A percentile compares a stretch with the other conserved stretches of the same genome.
These are phyloP conservation scores for Solanum chiquidenum DNA, from an alignment of 257 asterid genomes.

Conservation along the genomic window DNA sequence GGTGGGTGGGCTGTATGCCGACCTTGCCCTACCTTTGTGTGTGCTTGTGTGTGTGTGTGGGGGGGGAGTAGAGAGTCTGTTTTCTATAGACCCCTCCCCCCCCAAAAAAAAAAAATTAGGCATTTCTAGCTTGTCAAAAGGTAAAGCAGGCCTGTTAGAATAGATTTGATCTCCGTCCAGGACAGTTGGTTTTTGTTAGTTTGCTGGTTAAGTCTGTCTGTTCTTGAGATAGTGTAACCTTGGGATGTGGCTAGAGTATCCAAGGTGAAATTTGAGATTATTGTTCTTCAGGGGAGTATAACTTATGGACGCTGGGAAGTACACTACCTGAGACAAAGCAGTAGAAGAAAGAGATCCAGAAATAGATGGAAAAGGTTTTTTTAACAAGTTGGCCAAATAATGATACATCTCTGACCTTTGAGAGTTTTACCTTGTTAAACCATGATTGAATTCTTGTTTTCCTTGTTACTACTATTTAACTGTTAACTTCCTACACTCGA, in stretches of 20 bases:
- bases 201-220: not conserved
- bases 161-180: not conserved
- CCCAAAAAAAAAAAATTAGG: too few species aligned
- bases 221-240: not conserved
- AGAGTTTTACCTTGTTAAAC: not conserved
- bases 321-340: not conserved
- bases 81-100: not conserved
- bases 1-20: not conserved
- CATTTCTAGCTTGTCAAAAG: not conserved
- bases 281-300: not conserved
- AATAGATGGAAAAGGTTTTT: not conserved
- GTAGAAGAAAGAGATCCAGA: not conserved
- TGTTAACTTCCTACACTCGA: not conserved
- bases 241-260: not conserved
- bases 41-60: too few species aligned
- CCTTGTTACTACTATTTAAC: not conserved
- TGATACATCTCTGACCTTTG: not conserved
- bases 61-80: not conserved
- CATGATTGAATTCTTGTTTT: not conserved
- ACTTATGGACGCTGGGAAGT: not conserved
- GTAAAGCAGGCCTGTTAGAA: not conserved
- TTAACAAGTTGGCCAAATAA: not conserved
- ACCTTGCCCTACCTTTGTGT: not conserved
- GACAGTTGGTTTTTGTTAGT: not conserved
- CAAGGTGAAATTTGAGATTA: not conserved